These are phyloP conservation scores for Pleodorina starrii DNA, from an alignment of 139 green algal genomes.

Conservation along the genomic window DNA sequence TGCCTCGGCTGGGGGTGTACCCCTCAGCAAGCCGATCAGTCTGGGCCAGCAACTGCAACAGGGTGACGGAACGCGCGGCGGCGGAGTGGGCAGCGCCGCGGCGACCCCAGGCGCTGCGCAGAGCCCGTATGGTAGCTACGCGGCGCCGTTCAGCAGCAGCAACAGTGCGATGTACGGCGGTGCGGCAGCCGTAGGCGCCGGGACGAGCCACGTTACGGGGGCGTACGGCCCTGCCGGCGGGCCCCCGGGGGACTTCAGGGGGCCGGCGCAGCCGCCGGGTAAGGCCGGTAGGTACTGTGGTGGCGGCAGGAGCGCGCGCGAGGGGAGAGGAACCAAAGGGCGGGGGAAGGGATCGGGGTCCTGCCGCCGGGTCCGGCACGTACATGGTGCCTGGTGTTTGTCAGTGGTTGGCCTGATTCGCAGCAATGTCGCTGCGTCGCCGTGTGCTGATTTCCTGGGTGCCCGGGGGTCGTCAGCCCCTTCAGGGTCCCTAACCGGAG, in stretches of 20 bases:
- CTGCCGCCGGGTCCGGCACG: background rate
- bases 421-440: no score
- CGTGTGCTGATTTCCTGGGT: no score
- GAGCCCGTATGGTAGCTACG: slow-evolving; percentile 8
- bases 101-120: no score
- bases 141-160: background rate
- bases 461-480: no score
- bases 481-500: no score
- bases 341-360: background rate
- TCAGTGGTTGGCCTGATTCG: background rate
- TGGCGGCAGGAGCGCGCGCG: background rate
- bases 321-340: background rate
- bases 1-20: background rate
- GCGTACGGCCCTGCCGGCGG: background rate
- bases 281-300: background rate
- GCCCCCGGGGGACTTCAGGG: no score
- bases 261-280: background rate
- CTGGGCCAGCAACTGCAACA: slow-evolving; percentile 17
- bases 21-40: background rate
- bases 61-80: background rate
- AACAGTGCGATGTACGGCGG: background rate
- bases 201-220: background rate
- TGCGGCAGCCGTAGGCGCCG: background rate
- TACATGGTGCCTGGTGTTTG: background rate
- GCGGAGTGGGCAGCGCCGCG: background rate